Percentiles rank a stretch among this genome's conserved stretches.
Evolutionary conservation across 1,139 yeast genomes (phyloP).

Genomic region (Hyphopichia wangnamkhiaoensis): DNA sequence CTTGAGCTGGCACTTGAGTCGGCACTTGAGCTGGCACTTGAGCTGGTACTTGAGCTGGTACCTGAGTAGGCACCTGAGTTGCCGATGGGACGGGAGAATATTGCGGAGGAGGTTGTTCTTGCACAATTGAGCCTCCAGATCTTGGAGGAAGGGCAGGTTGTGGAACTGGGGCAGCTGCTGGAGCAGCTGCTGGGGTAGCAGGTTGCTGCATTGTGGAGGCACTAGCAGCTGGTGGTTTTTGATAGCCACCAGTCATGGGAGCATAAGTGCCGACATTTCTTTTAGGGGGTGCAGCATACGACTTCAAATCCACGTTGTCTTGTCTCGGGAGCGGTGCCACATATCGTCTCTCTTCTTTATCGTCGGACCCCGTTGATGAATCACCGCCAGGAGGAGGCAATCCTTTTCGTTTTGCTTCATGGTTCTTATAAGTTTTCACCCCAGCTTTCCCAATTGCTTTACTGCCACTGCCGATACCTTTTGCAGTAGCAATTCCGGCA

Average conservation of each 20-base stretch:
- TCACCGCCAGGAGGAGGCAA: conserved; percentile 8
- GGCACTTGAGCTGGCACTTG: conserved; percentile 7
- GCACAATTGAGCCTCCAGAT: too few relatives aligned
- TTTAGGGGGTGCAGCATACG: conserved; percentile 42
- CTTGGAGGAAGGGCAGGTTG: too few relatives aligned
- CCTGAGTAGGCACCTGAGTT: conserved; percentile 7
- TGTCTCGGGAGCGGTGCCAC: neutral
- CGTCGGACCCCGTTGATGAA: neutral
- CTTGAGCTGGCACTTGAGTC: conserved; percentile 7
- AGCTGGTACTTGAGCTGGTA: conserved; percentile 5
- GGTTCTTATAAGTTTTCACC: conserved; percentile 46
- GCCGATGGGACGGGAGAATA: conserved; percentile 4
- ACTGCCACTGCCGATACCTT: conserved; percentile 52
- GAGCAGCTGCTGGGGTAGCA: conserved; percentile 8
- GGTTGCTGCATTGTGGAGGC: conserved; percentile 5
- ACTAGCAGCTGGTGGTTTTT: conserved; percentile 8
- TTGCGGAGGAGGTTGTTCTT: too few relatives aligned
- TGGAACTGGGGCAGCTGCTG: conserved; percentile 3
- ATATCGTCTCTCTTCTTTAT: conserved; percentile 1
- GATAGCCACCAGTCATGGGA: conserved; percentile 1
- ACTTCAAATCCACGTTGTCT: conserved; percentile 13
- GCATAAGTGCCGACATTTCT: conserved; percentile 24
- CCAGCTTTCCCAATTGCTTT: conserved; percentile 53
- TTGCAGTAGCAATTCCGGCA: conserved; percentile 47
- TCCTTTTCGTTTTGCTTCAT: conserved; percentile 30